Evolutionary conservation across 352 stramenopile genomes (phyloP), one percentile per base, ranked within the genome.

Genomic region (Pythium coloratum): DNA sequence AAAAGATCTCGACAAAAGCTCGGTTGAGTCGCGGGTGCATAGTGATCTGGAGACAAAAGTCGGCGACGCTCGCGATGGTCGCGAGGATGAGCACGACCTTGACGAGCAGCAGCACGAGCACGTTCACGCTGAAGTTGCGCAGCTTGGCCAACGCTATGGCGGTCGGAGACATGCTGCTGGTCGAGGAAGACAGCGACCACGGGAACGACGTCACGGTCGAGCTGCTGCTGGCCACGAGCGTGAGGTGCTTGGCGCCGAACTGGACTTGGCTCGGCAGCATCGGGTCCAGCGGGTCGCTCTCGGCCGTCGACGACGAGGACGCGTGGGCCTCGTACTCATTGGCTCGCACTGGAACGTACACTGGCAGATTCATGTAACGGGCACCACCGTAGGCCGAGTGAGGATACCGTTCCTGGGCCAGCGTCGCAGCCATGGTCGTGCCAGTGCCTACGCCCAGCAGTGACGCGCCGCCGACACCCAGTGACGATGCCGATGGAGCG

Each of bases 11-110:
- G 9, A 91, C 82, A 55, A 88, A 88, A 24, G 82, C 80, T 46
- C 82, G 82, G 64, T 88, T 88, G 14, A 91, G 53, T 33, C 82
- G 66, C 36, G 82, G 82, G 50, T 91, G 82, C 77, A 91, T 79
- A 36, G 82, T 85, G 55, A 89, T 77, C 32, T 89, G 82, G 6
- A 91, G 67, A 51, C 80, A 89, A 69, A 91, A 89, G 64, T 91
- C 82, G 20, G 77, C 82, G 13, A 91, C 81, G 64, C 79, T 89
- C 6, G 79, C 77, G 59, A 91, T 75, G 2, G 82, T 91, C 18
- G 82, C 76, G 0, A 71, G 38, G 14, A 89, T 68, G 10, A 91
- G 55, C 53, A 88, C 79, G 18, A 81, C 38, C 24, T 84, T 75
- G 56, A 91, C 56, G 2, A 89, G 70, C 36, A 77, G 49, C 14